These are phyloP conservation scores for Yamadazyma atmosphaerica DNA, from an alignment of 1,139 yeast genomes.

Conservation along the genomic window DNA sequence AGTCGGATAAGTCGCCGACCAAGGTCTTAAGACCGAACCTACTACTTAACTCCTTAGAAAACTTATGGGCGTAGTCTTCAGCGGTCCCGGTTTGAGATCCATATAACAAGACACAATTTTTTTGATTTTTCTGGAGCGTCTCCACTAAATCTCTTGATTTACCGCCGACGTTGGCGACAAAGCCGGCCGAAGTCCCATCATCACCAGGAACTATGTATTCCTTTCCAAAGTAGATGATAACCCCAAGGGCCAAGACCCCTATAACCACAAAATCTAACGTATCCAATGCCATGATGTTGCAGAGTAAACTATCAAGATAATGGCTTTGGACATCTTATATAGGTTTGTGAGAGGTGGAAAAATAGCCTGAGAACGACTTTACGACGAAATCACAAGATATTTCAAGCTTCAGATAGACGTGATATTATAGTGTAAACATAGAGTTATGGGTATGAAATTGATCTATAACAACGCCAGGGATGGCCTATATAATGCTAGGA, in stretches of 20 bases:
- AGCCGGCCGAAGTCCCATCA: conserved; percentile 39
- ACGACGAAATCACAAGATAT: neutral
- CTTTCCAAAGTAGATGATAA: conserved; percentile 66
- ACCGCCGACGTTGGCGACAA: conserved; percentile 37
- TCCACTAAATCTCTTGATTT: conserved; percentile 63
- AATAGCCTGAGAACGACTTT: neutral
- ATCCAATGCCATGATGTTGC: conserved; percentile 52
- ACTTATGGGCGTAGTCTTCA: conserved; percentile 91
- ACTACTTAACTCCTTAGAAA: conserved; percentile 83
- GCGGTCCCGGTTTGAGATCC: conserved; percentile 99
- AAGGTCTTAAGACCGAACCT: conserved; percentile 80
- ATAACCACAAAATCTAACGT: conserved; percentile 71
- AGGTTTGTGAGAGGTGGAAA: neutral
- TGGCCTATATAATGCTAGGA: no score
- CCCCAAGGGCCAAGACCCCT: conserved; percentile 61
- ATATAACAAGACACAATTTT: conserved; percentile 78
- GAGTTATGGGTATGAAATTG: no score
- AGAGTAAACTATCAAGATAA: no score
- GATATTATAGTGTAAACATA: no score
- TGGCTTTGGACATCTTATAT: no score
- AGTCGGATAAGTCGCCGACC: conserved; percentile 85
- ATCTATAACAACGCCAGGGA: no score
- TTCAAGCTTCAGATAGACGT: no score
- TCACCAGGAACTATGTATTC: conserved; percentile 49
- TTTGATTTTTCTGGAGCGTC: conserved; percentile 60